Base-by-base conservation (phyloP, 2,329 filamentous ascomycete genomes). In the Aureobasidium sp. region DNA sequence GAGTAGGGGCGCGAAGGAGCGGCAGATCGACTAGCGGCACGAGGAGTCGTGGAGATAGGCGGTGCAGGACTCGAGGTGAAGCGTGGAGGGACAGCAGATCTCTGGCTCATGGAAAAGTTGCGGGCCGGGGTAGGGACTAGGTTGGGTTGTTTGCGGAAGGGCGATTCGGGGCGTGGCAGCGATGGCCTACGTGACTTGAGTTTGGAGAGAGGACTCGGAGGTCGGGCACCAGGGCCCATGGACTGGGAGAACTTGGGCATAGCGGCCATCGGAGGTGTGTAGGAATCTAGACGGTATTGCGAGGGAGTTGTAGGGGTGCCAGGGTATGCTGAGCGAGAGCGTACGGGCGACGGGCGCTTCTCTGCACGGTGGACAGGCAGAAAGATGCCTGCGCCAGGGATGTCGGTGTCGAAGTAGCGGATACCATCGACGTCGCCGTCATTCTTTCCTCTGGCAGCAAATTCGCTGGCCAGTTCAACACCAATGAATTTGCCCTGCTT, bases 401-500 rank as follows among this genome's bases (percentile, higher is more conserved):
- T 77, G 3, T 82, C 82, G 11, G 94, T 96, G 39, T 80, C 81
- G 73, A 99, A 99, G 76, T 99, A 99, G 61, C 78, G 79, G 63
- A 78, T 79, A 44, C 80, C 94, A 68, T 97, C 93, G 60, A 97
- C 94, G 74, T 96, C 92, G 65, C 94, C 94, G 70, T 84, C 95
- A 72, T 99, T 99, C 80, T 99, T 99, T 37, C 94, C 94, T 71
- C 88, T 85, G 57, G 81, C 75, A 37, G 91, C 89, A 77, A 88
- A 95, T 67, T 96, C 89, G 58, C 84, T 79, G 69, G 87, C 85
- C 65, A 99, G 81, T 75, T 99, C 94, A 41, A 99, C 90, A 49
- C 94, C 94, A 36, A 90, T 91, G 79, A 99, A 99, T 25, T 84
- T 83, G 55, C 94, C 94, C 67, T 89, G 91, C 79, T 96, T 97